A percentile compares a stretch with the other conserved stretches of the same genome.
Evolutionary conservation across 1,284 basidiomycete genomes (phyloP).

Genomic region (Cryptococcus neoformans): DNA sequence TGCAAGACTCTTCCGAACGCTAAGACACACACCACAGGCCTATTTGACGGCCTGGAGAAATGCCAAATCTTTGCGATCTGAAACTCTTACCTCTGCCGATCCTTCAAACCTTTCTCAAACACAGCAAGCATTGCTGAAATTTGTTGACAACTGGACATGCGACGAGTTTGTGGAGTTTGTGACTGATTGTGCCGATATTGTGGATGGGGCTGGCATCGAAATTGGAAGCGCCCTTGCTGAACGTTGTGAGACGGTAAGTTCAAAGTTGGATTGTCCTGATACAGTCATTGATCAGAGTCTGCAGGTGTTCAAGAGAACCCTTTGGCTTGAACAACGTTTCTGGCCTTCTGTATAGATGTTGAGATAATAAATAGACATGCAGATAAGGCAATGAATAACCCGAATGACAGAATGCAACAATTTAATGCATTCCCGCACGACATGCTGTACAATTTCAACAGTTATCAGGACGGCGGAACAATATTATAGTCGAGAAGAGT

Average conservation of each 20-base stretch:
- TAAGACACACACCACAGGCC: constrained; percentile 3
- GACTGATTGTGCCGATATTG: constrained; percentile 55
- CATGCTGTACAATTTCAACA: not conserved
- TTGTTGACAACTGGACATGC: constrained; percentile 66
- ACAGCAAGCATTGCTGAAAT: constrained; percentile 52
- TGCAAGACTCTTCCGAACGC: not conserved
- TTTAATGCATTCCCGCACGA: constrained; percentile 4
- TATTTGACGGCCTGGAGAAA: constrained; percentile 66
- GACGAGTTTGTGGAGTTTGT: constrained; percentile 63
- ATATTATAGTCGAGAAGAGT: constrained; percentile 1
- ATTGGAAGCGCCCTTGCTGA: constrained; percentile 50
- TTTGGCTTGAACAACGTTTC: constrained; percentile 29
- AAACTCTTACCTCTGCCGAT: constrained; percentile 11
- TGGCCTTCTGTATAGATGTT: constrained; percentile 18
- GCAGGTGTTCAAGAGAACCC: constrained; percentile 21
- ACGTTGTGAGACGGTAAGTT: constrained; percentile 56
- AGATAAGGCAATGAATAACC: not conserved
- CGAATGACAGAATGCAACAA: not conserved
- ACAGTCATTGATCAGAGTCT: constrained; percentile 17
- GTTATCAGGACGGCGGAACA: not conserved
- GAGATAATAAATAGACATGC: not conserved
- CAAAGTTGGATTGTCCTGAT: too few species aligned
- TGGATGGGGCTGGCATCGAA: constrained; percentile 55
- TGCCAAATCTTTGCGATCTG: constrained; percentile 47
- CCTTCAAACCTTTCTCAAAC: constrained; percentile 19